A percentile compares a stretch with the other conserved stretches of the same genome.
Evolutionary conservation across 306 rosid species (phyloP).

Genomic region (Lotus japonicus): DNA sequence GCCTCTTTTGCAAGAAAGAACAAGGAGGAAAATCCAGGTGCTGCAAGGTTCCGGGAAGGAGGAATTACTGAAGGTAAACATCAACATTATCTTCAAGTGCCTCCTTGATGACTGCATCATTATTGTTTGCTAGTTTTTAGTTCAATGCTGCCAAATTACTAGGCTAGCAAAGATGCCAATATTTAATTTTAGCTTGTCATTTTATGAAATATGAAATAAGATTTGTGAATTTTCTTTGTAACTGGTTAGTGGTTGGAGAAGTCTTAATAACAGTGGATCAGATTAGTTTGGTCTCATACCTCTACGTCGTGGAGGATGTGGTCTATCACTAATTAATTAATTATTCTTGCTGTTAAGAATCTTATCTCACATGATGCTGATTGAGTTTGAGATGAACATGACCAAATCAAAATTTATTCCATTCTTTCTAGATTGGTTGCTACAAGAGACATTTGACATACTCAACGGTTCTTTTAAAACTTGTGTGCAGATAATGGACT

Average conservation of each 20-base stretch:
- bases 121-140: too few species aligned
- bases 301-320: neutral
- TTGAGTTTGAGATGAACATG: neutral
- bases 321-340: neutral
- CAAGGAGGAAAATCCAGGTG: constrained; percentile 83
- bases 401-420: neutral
- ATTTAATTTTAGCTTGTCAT: neutral
- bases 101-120: too few species aligned
- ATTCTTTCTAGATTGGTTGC: neutral
- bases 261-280: neutral
- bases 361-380: neutral
- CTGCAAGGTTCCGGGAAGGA: constrained; percentile 87
- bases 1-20: constrained; percentile 96
- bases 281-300: neutral
- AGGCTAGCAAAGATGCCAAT: neutral
- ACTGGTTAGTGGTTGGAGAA: neutral
- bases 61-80: constrained; percentile 68
- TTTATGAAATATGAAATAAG: neutral
- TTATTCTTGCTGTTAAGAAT: too few species aligned
- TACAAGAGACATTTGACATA: neutral
- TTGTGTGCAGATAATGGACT: constrained; percentile 69
- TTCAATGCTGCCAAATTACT: neutral
- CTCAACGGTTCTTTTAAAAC: constrained; percentile 10
- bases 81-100: neutral
- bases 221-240: neutral